These are phyloP conservation scores for Jaenimonas drosophilae DNA, from an alignment of 208 protist species.

Conservation along the genomic window DNA sequence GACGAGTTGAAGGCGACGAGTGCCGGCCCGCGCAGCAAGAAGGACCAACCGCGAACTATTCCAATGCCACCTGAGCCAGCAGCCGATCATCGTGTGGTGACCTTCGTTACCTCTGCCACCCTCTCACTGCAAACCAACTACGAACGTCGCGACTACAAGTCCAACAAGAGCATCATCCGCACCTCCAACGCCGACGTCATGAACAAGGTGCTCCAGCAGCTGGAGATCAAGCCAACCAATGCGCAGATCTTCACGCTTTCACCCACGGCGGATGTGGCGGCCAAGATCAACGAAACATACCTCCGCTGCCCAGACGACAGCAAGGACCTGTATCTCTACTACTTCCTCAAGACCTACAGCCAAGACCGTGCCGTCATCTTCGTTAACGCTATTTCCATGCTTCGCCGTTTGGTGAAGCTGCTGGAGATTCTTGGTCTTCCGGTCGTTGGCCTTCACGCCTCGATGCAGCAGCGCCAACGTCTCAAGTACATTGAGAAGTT, in stretches of 20 bases:
- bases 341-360: constrained; percentile 86
- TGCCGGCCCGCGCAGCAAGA: constrained; percentile 1
- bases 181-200: constrained; percentile 76
- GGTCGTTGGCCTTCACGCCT: constrained; percentile 88
- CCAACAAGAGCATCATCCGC: constrained; percentile 69
- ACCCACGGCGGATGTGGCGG: constrained; percentile 48
- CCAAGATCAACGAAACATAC: constrained; percentile 84
- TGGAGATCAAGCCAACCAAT: constrained; percentile 60
- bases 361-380: constrained; percentile 91
- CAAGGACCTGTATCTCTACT: constrained; percentile 94
- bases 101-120: constrained; percentile 86
- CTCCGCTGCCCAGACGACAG: constrained; percentile 90
- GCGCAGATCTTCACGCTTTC: constrained; percentile 83
- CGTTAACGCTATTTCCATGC: constrained; percentile 91
- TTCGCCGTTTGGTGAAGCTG: constrained; percentile 89
- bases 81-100: constrained; percentile 50
- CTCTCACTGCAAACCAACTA: constrained; percentile 88
- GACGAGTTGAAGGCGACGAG: background rate
- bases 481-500: constrained; percentile 97
- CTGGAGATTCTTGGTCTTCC: constrained; percentile 82
- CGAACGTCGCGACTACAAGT: constrained; percentile 57
- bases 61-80: constrained; percentile 67
- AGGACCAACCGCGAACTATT: constrained; percentile 63
- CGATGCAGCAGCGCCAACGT: constrained; percentile 96
- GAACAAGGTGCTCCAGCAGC: constrained; percentile 46